Evolutionary conservation across 371 early-diverging fungal genomes (phyloP), one percentile per base, ranked within the genome.

Genomic region (Zychaea mexicana): DNA sequence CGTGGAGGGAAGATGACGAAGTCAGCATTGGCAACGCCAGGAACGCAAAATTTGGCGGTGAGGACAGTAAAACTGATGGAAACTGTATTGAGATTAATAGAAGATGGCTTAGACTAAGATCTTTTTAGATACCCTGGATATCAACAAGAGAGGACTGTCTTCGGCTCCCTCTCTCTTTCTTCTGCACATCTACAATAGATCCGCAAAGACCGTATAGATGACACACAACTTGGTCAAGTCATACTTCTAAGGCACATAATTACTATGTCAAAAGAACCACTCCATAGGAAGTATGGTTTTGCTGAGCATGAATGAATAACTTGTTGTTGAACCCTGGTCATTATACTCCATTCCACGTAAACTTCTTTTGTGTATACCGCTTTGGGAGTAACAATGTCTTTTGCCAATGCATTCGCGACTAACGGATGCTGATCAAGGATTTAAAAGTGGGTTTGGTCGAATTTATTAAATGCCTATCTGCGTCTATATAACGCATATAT

Each of bases 181-280:
- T n/a, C n/a, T 1, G 1, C 32, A 3, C 15, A 71, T 83, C 76
- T 84, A 89, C 88, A 55, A 91, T 78, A 71, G 98, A 76, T 98
- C 98, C 73, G 84, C 96, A 10, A 94, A 90, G 12, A 96, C 95
- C 2, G 94, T 91, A 77, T 94, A 94, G 74, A 98, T 81, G 36
- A 87, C 90, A 70, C 88, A 90, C 80, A 97, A 97, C 49, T 87
- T 79, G 39, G 85, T 85, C 53, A 97, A 84, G 74, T 96, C 87
- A 74, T 98, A 97, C 79, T 97, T 97, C 86, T 85, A 98, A 1
- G 98, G 98, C 3, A 90, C 93, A 75, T 96, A 97, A 83, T 97
- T 97, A 42, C 98, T 98, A 72, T 97, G 96, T 97, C 98, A 98
- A 5, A n/a, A 96, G 97, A 30, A 97, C 98, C 0, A 97, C 97